A percentile compares a stretch with the other conserved stretches of the same genome.
Conservation (phyloP, 371 early-diverging fungal genomes). For the Rhizopus microsporus region DNA sequence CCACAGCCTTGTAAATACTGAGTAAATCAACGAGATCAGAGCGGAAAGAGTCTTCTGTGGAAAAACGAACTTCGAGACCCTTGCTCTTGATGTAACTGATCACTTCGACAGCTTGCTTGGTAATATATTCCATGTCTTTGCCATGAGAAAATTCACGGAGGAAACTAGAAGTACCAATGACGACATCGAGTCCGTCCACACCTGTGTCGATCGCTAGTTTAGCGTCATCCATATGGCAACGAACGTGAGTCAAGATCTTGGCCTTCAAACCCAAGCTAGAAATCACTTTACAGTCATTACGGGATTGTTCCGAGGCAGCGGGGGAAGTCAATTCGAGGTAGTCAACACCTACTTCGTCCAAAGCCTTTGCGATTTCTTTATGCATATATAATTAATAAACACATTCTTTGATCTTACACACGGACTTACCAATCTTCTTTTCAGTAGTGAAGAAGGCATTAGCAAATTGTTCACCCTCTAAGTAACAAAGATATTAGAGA, state of each 20-base stretch:
- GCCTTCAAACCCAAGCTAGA: constrained; percentile 92
- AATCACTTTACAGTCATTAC: constrained; percentile 88
- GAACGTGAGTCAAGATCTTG: constrained; percentile 94
- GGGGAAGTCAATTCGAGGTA: constrained; percentile 96
- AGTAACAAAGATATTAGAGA: neutral
- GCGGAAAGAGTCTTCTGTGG: constrained; percentile 96
- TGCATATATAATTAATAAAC: neutral
- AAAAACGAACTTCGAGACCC: constrained; percentile 96
- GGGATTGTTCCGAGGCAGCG: constrained; percentile 94
- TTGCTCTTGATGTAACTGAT: constrained; percentile 91
- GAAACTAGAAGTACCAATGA: constrained; percentile 94
- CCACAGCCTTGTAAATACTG: constrained; percentile 91
- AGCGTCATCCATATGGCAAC: constrained; percentile 98
- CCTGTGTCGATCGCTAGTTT: constrained; percentile 93
- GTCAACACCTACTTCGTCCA: constrained; percentile 96
- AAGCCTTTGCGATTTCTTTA: constrained; percentile 89
- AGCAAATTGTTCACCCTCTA: constrained; percentile 97
- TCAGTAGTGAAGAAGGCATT: constrained; percentile 96
- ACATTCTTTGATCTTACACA: neutral
- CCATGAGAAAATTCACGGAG: constrained; percentile 96
- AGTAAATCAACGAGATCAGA: constrained; percentile 93
- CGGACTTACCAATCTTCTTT: constrained; percentile 74
- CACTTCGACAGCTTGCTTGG: constrained; percentile 91
- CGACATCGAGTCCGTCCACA: constrained; percentile 94
- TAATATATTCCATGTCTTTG: constrained; percentile 96